phyloP scores from a whole-genome alignment of 2,329 filamentous ascomycete species.

The Harringtonia aguacate region DNA sequence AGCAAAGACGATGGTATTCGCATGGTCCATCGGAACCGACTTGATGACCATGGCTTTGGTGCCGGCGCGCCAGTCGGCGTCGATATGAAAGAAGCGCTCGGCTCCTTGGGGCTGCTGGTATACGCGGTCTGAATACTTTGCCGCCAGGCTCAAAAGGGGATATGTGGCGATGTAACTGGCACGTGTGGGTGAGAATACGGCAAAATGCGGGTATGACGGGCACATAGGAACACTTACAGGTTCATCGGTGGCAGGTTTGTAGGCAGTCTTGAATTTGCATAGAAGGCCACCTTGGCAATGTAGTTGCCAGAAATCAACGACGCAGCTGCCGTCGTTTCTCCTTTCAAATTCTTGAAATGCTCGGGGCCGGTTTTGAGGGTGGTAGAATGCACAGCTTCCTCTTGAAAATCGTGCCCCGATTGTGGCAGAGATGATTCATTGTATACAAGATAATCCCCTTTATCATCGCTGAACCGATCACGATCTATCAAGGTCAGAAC shows the following conservation, averaged over 20 bases:
- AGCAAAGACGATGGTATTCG: constrained; percentile 72
- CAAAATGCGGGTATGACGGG: too few species aligned
- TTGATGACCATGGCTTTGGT: constrained; percentile 82
- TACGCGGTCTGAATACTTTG: constrained; percentile 64
- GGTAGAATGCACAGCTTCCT: too few species aligned
- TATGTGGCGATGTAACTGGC: constrained; percentile 63
- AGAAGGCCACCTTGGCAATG: constrained; percentile 68
- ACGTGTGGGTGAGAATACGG: neutral
- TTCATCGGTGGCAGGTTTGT: constrained; percentile 55
- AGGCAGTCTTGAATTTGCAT: constrained; percentile 67
- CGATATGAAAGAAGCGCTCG: constrained; percentile 59
- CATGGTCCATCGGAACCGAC: constrained; percentile 65
- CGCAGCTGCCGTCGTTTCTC: constrained; percentile 23
- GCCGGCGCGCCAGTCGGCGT: constrained; percentile 61
- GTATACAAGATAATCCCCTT: neutral
- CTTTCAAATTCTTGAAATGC: constrained; percentile 20
- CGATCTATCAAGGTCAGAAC: constrained; percentile 64
- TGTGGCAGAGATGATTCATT: too few species aligned
- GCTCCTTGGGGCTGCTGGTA: constrained; percentile 54
- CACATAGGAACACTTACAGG: constrained; percentile 35
- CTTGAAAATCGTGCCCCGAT: too few species aligned
- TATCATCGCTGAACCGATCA: constrained; percentile 33
- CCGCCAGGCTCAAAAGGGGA: constrained; percentile 67
- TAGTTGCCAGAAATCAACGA: constrained; percentile 39
- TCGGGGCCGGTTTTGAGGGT: too few species aligned